Percentiles rank a stretch among this genome's conserved stretches.
Evolutionary conservation across 192 early-diverging fungal species (phyloP).

Genomic region (Obelidium mucronatum): DNA sequence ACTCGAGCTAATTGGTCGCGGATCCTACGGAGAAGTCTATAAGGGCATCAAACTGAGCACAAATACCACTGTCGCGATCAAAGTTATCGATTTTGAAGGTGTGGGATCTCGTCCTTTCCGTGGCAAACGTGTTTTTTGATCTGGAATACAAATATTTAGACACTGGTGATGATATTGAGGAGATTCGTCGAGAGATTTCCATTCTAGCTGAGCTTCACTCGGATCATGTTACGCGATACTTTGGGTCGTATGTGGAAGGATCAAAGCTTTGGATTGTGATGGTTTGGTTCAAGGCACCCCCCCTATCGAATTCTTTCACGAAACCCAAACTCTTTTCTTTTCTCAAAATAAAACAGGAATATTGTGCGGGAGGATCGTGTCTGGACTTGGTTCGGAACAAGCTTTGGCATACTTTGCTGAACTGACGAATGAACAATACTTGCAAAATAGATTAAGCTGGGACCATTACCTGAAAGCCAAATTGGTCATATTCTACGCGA

Average conservation of each 20-base stretch:
- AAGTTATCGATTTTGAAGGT: slow-evolving; percentile 94
- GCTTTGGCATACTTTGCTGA: neutral
- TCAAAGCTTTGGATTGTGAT: slow-evolving; percentile 97
- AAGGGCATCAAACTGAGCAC: slow-evolving; percentile 73
- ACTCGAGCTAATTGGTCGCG: slow-evolving; percentile 24
- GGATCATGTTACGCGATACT: slow-evolving; percentile 24
- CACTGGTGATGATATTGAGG: slow-evolving; percentile 97
- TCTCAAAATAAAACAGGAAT: slow-evolving; percentile 58
- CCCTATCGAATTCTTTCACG: neutral
- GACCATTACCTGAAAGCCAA: slow-evolving; percentile 80
- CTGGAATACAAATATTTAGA: slow-evolving; percentile 42
- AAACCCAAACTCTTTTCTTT: neutral
- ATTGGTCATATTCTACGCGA: slow-evolving; percentile 94
- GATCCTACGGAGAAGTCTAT: slow-evolving; percentile 35
- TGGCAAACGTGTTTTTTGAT: neutral
- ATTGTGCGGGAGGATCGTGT: slow-evolving; percentile 93
- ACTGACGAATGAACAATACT: neutral
- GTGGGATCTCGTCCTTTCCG: neutral
- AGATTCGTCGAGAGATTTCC: slow-evolving; percentile 97
- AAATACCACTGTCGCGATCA: slow-evolving; percentile 87
- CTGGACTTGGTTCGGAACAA: slow-evolving; percentile 77
- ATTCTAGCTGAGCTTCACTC: slow-evolving; percentile 84
- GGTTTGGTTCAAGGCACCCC: slow-evolving; percentile 34
- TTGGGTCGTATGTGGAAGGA: slow-evolving; percentile 74
- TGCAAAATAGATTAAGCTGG: slow-evolving; percentile 79